Conservation (phyloP, 2,329 filamentous ascomycete species). For the Fusarium begoniae region DNA sequence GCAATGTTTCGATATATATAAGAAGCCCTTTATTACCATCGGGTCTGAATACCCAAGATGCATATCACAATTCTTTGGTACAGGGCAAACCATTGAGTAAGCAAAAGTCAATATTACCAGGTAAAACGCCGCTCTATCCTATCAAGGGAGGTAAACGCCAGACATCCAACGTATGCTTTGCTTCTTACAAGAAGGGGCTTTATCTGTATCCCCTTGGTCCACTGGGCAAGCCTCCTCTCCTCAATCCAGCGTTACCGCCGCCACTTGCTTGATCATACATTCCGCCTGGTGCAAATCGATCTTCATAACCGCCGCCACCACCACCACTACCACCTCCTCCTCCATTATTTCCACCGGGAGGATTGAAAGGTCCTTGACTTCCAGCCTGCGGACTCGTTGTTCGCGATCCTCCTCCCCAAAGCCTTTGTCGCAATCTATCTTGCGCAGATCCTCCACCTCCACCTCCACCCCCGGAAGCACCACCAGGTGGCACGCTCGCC, state of each 20-base stretch:
- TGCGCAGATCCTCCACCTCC: slow-evolving; percentile 70
- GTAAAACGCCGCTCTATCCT: slow-evolving; percentile 41
- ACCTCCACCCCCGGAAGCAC: slow-evolving; percentile 47
- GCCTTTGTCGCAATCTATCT: slow-evolving; percentile 80
- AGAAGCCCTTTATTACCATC: not conserved
- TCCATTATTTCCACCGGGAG: slow-evolving; percentile 48
- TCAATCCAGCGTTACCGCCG: slow-evolving; percentile 40
- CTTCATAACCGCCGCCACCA: slow-evolving; percentile 53
- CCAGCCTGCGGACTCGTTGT: slow-evolving; percentile 61
- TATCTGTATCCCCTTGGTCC: slow-evolving; percentile 55
- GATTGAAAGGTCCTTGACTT: slow-evolving; percentile 57
- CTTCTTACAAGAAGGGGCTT: slow-evolving; percentile 1
- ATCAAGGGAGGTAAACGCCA: slow-evolving; percentile 20
- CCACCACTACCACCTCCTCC: slow-evolving; percentile 31
- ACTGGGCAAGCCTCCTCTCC: slow-evolving; percentile 56
- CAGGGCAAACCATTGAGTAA: not conserved
- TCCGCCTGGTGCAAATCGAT: slow-evolving; percentile 57
- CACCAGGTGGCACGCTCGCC: slow-evolving; percentile 44
- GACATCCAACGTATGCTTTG: slow-evolving; percentile 9
- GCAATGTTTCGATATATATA: not conserved
- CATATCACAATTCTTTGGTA: not conserved
- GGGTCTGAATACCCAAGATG: slow-evolving; percentile 5
- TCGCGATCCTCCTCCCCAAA: slow-evolving; percentile 72
- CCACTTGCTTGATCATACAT: slow-evolving; percentile 54
- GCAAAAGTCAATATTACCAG: slow-evolving; percentile 22